A percentile compares a stretch with the other conserved stretches of the same genome.
phyloP scores from a whole-genome alignment of 805 yeast species.

The Priceomyces haplophilus region DNA sequence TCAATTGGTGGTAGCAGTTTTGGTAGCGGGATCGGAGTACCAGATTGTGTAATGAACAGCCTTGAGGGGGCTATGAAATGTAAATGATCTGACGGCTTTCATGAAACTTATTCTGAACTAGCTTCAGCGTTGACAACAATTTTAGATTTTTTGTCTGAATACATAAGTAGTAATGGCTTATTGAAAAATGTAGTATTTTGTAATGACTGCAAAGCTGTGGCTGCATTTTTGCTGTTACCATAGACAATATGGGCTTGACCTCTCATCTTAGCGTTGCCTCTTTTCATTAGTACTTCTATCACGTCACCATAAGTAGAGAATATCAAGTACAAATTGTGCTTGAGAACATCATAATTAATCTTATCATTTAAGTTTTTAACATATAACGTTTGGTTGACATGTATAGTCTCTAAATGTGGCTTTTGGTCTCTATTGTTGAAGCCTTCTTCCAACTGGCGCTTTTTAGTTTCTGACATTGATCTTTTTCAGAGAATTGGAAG shows the following conservation, averaged over 20 bases:
- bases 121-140: constrained; percentile 13
- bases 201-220: constrained; percentile 46
- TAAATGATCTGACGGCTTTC: constrained; percentile 5
- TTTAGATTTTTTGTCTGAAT: constrained; percentile 26
- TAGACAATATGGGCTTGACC: constrained; percentile 69
- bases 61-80: constrained; percentile 49
- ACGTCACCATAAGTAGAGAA: constrained; percentile 68
- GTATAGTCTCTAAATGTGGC: constrained; percentile 8
- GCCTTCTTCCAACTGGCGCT: background rate
- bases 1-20: constrained; percentile 75
- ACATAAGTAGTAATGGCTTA: constrained; percentile 46
- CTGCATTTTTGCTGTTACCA: constrained; percentile 48
- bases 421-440: background rate
- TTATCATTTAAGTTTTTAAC: constrained; percentile 59
- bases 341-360: constrained; percentile 41
- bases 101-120: background rate
- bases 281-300: constrained; percentile 42
- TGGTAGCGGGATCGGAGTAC: constrained; percentile 82
- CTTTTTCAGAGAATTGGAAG: background rate
- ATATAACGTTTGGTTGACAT: constrained; percentile 49
- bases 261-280: constrained; percentile 42
- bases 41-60: constrained; percentile 73
- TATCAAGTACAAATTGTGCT: constrained; percentile 53
- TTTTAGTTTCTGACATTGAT: constrained; percentile 3
- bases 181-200: constrained; percentile 52